A percentile compares a stretch with the other conserved stretches of the same genome.
Conservation (phyloP, 108 stramenopile species). For the Skeletonema menzelii region DNA sequence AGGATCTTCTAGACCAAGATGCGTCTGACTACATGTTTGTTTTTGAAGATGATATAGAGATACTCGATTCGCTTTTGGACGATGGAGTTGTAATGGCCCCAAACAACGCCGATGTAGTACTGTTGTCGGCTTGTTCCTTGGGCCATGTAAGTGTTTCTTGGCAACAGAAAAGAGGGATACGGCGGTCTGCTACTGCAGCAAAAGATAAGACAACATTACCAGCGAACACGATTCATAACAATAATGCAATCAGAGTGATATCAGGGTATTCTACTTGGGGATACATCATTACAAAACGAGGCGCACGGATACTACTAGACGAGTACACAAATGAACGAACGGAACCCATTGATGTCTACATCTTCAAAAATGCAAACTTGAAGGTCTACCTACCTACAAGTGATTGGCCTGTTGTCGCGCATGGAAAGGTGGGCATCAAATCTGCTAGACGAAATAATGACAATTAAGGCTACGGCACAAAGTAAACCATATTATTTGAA, state of each 20-base stretch:
- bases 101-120: neutral
- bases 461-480: neutral
- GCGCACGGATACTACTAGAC: neutral
- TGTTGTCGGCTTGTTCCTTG: neutral
- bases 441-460: neutral
- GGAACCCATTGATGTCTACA: neutral
- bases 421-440: neutral
- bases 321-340: neutral
- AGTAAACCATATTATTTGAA: too few species aligned
- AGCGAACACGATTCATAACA: neutral
- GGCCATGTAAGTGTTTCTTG: neutral
- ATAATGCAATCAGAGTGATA: neutral
- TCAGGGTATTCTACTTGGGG: neutral
- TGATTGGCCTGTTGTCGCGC: neutral
- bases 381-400: neutral
- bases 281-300: neutral
- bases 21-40: neutral
- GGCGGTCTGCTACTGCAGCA: neutral
- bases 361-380: neutral
- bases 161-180: neutral
- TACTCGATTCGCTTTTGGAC: neutral
- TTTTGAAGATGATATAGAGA: neutral
- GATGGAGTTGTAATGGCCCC: neutral
- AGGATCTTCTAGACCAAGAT: neutral
- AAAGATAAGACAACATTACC: neutral